Base-by-base conservation (phyloP, 805 yeast genomes). In the Myxozyma vanderwaltii region DNA sequence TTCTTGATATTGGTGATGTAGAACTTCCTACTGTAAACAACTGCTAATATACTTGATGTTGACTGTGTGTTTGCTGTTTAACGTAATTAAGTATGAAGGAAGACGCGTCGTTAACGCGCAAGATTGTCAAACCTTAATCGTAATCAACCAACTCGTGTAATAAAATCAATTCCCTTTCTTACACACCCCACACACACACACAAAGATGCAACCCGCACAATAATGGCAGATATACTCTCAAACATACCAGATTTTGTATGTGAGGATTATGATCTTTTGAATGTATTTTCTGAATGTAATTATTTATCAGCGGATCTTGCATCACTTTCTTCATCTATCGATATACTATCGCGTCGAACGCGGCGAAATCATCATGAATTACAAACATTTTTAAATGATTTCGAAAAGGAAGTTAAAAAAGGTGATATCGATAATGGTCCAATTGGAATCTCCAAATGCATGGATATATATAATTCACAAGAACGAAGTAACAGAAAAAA, bases 261-360 rank as follows among this genome's bases (percentile, higher is more conserved):
- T 8, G 52, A 35, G 3, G 52, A 48, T 17, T 35, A 48, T 24
- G 52, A 48, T 36, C 21, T 48, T 15, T 39, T 48, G 17, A 48
- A 48, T 24, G n/a, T 21, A 1, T 48, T 48, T 21, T 48, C 52
- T 4, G 31, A 48, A n/a, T 48, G 52, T 19, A 48, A 36, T n/a
- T 24, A 21, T 17, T 33, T 48, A 1, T 43, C 44, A 13, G 57
- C 51, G 4, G 57, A 53, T 45, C 27, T 53, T 2, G 57, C 45
- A 23, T 12, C 57, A 21, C 40, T 53, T 23, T 36, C 50, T 19
- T 35, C 49, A 24, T 44, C 57, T 5, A 40, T 53, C 13, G 51
- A 36, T 21, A n/a, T n/a, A 6, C 46, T 53, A 17, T 38, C 57
- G 38, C 45, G 40, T 17, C 45, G 46, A 21, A 45, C 51, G 51